Evolutionary conservation across 2,329 filamentous ascomycete species (phyloP), one percentile per base, ranked within the genome.

Genomic region (Fusarium verrucosum): DNA sequence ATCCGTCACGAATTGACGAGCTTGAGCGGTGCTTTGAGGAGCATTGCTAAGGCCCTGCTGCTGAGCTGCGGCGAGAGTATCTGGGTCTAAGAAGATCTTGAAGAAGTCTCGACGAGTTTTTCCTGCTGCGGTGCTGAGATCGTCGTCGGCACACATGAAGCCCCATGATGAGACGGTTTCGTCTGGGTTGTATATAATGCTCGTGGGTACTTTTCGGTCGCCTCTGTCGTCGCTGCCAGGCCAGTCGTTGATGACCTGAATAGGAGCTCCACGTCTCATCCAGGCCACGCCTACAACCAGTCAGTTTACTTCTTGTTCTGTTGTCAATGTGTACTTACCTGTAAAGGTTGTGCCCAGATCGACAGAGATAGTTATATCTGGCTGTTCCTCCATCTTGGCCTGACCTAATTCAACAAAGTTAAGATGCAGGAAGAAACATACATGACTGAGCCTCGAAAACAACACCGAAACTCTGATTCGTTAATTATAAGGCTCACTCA

Each of bases 151-250:
- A 36, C 83, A 85, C 25, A 82, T 74, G 63, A 82, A 85, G 0
- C 84, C 83, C 84, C 84, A 86, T 1, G 81, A 83, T 0, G 81
- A 81, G 7, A 84, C 72, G 10, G 60, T 73, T 5, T 71, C 71
- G 55, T 79, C 74, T 7, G 71, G 55, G 30, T 80, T 79, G 66
- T 85, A 85, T 16, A 84, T 73, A 5, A 85, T 71, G 5, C 80
- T 78, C 0, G 83, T 85, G 3, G 83, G 83, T 0, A 85, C 83
- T 65, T 86, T 86, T 62, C 84, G 82, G 61, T 86, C 83, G 45
- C 82, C 81, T 53, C 79, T 80, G 51, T 82, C 81, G 11, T 79
- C 80, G 38, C 80, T 79, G 4, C 83, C 83, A 1, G 83, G 84
- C 83, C 83, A 86, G 73, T 84, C 81, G 69, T 82, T 78, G 65